phyloP scores from a whole-genome alignment of 2,329 filamentous ascomycete species.

The Chaetothyriales sp. region DNA sequence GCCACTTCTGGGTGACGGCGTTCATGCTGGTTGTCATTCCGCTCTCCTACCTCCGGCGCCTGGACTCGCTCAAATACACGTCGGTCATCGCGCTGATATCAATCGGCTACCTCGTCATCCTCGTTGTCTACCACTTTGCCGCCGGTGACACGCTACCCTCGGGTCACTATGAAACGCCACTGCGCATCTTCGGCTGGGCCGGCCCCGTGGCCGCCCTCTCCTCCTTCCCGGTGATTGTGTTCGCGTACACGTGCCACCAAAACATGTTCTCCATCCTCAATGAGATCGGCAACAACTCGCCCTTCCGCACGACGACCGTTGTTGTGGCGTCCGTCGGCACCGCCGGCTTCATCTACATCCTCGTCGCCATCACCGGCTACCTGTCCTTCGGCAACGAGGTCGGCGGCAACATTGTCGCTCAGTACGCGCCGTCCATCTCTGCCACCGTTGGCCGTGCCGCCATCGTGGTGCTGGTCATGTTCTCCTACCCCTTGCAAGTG shows the following conservation, averaged over 20 bases:
- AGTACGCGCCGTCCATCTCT: conserved; percentile 67
- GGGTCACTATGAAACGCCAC: conserved; percentile 44
- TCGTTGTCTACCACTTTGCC: conserved; percentile 86
- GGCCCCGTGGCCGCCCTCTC: conserved; percentile 67
- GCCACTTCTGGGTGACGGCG: conserved; percentile 93
- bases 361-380: conserved; percentile 91
- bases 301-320: conserved; percentile 62
- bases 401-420: conserved; percentile 81
- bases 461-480: conserved; percentile 90
- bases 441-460: conserved; percentile 90
- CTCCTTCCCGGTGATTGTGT: conserved; percentile 86
- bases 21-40: conserved; percentile 90
- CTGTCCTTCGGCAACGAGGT: conserved; percentile 87
- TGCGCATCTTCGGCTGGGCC: conserved; percentile 65
- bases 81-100: conserved; percentile 81
- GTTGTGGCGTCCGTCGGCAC: conserved; percentile 74
- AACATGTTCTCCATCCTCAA: conserved; percentile 99
- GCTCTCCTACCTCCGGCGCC: conserved; percentile 73
- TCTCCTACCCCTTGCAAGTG: conserved; percentile 88
- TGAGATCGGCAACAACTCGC: conserved; percentile 76
- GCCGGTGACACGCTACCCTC: conserved; percentile 61
- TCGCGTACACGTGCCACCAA: conserved; percentile 98
- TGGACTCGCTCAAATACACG: conserved; percentile 96
- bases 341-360: conserved; percentile 71
- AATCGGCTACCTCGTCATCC: conserved; percentile 82